Evolutionary conservation across 148 eudicot genomes (phyloP), one percentile per base, ranked within the genome.

Genomic region (Rhododendron ovatum): DNA sequence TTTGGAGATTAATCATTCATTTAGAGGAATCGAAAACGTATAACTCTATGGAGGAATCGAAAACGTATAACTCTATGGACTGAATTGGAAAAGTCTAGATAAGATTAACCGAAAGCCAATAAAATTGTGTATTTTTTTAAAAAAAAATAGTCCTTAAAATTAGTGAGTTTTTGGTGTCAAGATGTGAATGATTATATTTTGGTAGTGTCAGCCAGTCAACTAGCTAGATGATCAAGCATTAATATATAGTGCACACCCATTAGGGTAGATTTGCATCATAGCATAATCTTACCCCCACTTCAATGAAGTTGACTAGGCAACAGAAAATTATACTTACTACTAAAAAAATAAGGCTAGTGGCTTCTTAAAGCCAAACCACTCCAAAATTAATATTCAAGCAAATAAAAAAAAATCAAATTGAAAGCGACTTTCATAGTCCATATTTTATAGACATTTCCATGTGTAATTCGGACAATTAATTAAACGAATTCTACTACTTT

Each of bases 261-360:
- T 78, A 65, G 71, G n/a, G 6, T 45, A 48, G 82, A 79, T 79
- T 79, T 79, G 50, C 80, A 77, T 41, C 48, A 82, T 37, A 18
- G 63, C n/a, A 59, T 6, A 22, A 82, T 55, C 28, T 37, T 22
- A n/a, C 50, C 35, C 47, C 28, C 53, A 24, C 53, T 18, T 47
- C 30, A 24, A 57, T 15, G 26, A 82, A 82, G 67, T 13, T 57
- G 67, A 30, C 17, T 55, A 33, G 69, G 73, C 61, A 57, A 28
- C 47, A 4, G 5, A 17, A 55, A 17, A 55, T 4, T 15, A 30
- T 0, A 30, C 30, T 30, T 30, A 51, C 9, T 7, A 50, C 14
- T 53, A 13, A 55, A 55, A 55, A 55, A 55, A 4, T 55, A 4
- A 55, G 22, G 1, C 1, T 4, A 55, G 61, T 55, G 61, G 61